These are phyloP conservation scores for Jamesozyma hellenica DNA, from an alignment of 805 yeast genomes.

Conservation along the genomic window DNA sequence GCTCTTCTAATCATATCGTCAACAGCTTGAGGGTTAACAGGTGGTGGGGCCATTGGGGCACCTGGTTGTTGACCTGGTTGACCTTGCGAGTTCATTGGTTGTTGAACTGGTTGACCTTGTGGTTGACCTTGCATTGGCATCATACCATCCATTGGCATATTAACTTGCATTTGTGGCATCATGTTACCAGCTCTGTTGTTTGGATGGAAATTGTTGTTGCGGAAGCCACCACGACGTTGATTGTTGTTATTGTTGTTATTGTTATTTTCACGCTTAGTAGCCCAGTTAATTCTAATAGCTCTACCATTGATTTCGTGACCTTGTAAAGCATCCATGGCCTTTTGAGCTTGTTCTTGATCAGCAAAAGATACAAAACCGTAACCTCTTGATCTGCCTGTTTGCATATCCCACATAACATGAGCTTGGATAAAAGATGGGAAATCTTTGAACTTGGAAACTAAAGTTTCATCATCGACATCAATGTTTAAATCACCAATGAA, in stretches of 20 bases:
- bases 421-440: slow-evolving; percentile 65
- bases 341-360: slow-evolving; percentile 58
- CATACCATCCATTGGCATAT: slow-evolving; percentile 11
- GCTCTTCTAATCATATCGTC: slow-evolving; percentile 68
- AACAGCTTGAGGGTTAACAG: slow-evolving; percentile 44
- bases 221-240: slow-evolving; percentile 17
- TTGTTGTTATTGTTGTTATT: slow-evolving; percentile 14
- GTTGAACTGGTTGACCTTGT: slow-evolving; percentile 8
- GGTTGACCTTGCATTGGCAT: slow-evolving; percentile 15
- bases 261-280: slow-evolving; percentile 51
- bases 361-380: slow-evolving; percentile 81
- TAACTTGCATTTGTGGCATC: slow-evolving; percentile 15
- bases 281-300: slow-evolving; percentile 81
- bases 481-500: slow-evolving; percentile 81
- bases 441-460: slow-evolving; percentile 45
- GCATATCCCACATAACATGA: slow-evolving; percentile 97
- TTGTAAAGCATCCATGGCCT: slow-evolving; percentile 62
- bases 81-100: slow-evolving; percentile 38
- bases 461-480: slow-evolving; percentile 71
- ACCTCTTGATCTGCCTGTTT: slow-evolving; percentile 83
- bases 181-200: slow-evolving; percentile 2
- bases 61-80: slow-evolving; percentile 8
- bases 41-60: slow-evolving; percentile 24
- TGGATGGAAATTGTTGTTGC: slow-evolving; percentile 8
- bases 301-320: slow-evolving; percentile 66